phyloP scores from a whole-genome alignment of 306 rosid genomes.

The Begonia peltatifolia region DNA sequence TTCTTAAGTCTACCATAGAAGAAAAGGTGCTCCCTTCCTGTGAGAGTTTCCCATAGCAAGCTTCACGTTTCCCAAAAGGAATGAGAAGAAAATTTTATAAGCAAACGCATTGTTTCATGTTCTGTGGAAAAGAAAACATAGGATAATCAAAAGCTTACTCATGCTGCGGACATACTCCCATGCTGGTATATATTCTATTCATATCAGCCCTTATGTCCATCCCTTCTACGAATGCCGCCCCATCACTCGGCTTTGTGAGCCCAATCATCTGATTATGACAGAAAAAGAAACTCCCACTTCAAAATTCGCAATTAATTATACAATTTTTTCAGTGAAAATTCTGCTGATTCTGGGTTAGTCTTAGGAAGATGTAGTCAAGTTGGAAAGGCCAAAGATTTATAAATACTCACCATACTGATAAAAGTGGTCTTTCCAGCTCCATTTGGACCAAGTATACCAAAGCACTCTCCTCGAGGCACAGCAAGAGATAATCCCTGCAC shows the following conservation, averaged over 20 bases:
- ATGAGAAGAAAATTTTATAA: too few relatives aligned
- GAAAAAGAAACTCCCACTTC: too few relatives aligned
- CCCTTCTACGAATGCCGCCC: conserved; percentile 68
- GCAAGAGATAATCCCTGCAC: conserved; percentile 87
- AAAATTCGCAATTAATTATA: neutral
- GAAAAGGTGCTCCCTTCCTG: conserved; percentile 83
- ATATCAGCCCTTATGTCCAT: conserved; percentile 56
- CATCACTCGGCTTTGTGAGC: conserved; percentile 68
- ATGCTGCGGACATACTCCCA: conserved; percentile 98
- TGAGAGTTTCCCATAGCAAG: conserved; percentile 75
- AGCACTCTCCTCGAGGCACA: conserved; percentile 82
- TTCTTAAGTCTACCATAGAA: conserved; percentile 90
- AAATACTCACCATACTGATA: conserved; percentile 68
- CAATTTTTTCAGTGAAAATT: neutral
- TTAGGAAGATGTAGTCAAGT: too few relatives aligned
- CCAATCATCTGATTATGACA: conserved; percentile 59
- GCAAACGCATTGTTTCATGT: too few relatives aligned
- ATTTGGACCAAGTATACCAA: conserved; percentile 96
- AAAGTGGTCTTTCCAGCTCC: conserved; percentile 97
- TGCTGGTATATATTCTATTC: conserved; percentile 78
- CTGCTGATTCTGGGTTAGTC: too few relatives aligned
- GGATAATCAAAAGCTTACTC: conserved; percentile 34
- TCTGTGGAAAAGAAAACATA: too few relatives aligned
- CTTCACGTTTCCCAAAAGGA: conserved; percentile 15
- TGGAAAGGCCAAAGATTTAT: too few relatives aligned